Evolutionary conservation across 2,329 filamentous ascomycete genomes (phyloP).

Genomic region (Cladobotryum mycophilum): DNA sequence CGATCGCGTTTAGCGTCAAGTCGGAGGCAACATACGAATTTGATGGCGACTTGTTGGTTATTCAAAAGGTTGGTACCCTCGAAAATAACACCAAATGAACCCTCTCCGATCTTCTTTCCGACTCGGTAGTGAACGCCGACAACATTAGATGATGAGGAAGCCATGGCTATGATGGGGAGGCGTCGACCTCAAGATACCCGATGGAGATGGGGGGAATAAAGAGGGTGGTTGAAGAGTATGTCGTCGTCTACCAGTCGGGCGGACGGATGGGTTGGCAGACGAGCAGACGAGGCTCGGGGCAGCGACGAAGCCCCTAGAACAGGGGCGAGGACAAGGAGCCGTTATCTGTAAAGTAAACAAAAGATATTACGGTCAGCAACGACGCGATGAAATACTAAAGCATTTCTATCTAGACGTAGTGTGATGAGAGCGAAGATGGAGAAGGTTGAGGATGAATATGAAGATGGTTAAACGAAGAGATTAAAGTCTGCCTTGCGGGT

Average conservation of each 20-base stretch:
- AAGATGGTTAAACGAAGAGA: not conserved
- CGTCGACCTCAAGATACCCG: conserved; percentile 2
- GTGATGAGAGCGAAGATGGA: not conserved
- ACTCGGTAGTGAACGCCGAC: conserved; percentile 98
- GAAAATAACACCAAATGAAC: conserved; percentile 97
- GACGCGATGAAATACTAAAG: conserved; percentile 13
- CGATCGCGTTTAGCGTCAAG: not conserved
- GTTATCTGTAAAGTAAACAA: conserved; percentile 12
- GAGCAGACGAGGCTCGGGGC: conserved; percentile 14
- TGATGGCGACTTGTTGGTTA: conserved; percentile 98
- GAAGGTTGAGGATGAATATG: not conserved
- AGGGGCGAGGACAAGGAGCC: conserved; percentile 13
- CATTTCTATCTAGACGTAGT: conserved; percentile 14
- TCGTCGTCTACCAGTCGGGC: conserved; percentile 10
- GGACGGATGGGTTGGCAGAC: conserved; percentile 8
- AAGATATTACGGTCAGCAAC: conserved; percentile 16
- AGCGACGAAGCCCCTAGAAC: conserved; percentile 14
- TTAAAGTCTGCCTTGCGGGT: conserved; percentile 2
- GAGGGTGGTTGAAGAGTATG: conserved; percentile 4
- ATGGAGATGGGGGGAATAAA: conserved; percentile 8
- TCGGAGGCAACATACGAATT: conserved; percentile 66
- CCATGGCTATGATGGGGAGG: conserved; percentile 49
- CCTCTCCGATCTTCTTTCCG: conserved; percentile 99
- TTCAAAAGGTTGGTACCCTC: conserved; percentile 98
- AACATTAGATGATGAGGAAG: conserved; percentile 89